phyloP scores from a whole-genome alignment of 2,329 filamentous ascomycete species.

The Botrytis squamosa region DNA sequence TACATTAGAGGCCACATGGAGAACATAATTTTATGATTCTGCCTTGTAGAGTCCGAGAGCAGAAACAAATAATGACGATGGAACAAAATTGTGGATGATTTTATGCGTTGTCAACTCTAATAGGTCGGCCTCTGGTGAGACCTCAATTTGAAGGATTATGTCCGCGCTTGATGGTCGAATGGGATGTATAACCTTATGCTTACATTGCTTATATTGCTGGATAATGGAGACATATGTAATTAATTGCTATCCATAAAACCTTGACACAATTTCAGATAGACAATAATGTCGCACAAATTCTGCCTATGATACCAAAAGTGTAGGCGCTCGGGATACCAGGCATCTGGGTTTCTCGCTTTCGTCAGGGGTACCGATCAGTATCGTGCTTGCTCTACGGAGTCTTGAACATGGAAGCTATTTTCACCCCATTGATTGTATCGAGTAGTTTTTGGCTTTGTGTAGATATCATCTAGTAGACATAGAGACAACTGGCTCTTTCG shows the following conservation, averaged over 20 bases:
- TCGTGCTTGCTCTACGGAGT: not conserved
- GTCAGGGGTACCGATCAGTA: conserved; percentile 4
- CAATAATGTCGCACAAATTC: not conserved
- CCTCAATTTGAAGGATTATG: conserved; percentile 6
- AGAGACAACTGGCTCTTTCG: not conserved
- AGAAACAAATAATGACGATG: not conserved
- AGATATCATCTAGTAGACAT: not conserved
- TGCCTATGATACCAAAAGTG: not conserved
- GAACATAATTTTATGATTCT: not conserved
- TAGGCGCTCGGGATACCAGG: conserved; percentile 15
- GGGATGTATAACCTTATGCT: not conserved
- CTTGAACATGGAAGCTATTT: not conserved
- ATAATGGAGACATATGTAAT: not conserved
- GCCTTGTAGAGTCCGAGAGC: not conserved
- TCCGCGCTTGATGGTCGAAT: conserved; percentile 18
- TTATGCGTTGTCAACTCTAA: not conserved
- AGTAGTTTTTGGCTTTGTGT: not conserved
- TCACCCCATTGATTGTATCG: not conserved
- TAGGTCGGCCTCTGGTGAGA: conserved; percentile 9
- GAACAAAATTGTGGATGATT: not conserved
- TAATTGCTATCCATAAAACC: not conserved
- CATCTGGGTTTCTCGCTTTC: not conserved
- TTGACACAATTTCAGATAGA: not conserved
- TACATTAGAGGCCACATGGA: conserved; percentile 1
- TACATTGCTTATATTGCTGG: not conserved